Conservation (phyloP, 305 asterid genomes). For the Petunia hybrid region DNA sequence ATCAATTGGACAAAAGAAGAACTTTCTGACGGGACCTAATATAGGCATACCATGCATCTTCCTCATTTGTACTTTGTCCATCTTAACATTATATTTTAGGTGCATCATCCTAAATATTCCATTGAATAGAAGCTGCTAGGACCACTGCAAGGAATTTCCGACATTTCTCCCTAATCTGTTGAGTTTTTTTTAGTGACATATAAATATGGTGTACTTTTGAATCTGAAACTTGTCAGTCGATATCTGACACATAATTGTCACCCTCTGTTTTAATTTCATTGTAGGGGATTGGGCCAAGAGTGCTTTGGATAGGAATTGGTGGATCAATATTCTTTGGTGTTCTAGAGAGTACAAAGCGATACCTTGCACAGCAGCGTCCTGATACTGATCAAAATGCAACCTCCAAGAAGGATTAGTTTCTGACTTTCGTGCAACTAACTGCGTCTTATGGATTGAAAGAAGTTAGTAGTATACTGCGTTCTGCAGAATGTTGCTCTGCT, state of each 20-base stretch:
- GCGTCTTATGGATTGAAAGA: background rate
- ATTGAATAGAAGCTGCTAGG: slow-evolving; percentile 1
- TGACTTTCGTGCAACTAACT: background rate
- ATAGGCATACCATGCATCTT: background rate
- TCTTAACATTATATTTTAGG: background rate
- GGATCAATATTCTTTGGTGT: slow-evolving; percentile 96
- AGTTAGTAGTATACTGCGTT: background rate
- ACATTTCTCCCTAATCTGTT: background rate
- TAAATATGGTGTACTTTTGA: slow-evolving; percentile 6
- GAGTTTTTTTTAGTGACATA: background rate
- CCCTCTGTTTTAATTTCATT: slow-evolving; percentile 7
- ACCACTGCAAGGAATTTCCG: background rate
- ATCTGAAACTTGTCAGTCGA: background rate
- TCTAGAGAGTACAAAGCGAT: slow-evolving; percentile 79
- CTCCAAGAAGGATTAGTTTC: slow-evolving; percentile 44
- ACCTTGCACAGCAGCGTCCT: slow-evolving; percentile 70
- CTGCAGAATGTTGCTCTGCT: background rate
- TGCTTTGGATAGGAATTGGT: slow-evolving; percentile 96
- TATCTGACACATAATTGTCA: background rate
- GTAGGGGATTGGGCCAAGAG: slow-evolving; percentile 95
- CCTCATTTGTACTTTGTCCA: slow-evolving; percentile 3
- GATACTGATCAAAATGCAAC: slow-evolving; percentile 36
- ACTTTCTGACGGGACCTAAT: background rate
- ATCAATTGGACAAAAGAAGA: slow-evolving; percentile 1
- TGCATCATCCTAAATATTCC: slow-evolving; percentile 2